These are phyloP conservation scores for Lasiosphaeris hirsuta DNA, from an alignment of 495 filamentous ascomycete genomes.

Conservation along the genomic window DNA sequence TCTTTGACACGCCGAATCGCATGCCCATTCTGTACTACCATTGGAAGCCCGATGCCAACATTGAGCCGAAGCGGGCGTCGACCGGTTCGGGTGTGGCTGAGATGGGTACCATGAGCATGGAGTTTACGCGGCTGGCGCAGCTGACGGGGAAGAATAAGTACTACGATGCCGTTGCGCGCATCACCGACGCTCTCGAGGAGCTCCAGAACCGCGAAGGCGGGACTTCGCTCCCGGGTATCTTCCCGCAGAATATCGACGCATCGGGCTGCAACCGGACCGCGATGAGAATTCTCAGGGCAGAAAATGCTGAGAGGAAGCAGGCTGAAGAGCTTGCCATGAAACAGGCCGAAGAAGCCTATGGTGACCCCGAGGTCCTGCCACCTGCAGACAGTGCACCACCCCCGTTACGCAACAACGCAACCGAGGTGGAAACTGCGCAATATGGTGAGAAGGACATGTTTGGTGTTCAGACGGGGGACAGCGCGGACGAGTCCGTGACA, in stretches of 20 bases:
- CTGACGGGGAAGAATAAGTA: constrained; percentile 83
- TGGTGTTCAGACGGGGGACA: too few species aligned
- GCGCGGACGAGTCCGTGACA: too few species aligned
- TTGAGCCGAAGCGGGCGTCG: constrained; percentile 63
- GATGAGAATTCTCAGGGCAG: too few species aligned
- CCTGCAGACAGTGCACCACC: too few species aligned
- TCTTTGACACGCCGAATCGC: constrained; percentile 94
- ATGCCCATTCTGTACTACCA: constrained; percentile 88
- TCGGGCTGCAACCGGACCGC: constrained; percentile 51
- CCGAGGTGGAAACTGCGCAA: neutral
- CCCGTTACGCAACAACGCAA: too few species aligned
- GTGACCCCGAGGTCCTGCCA: too few species aligned
- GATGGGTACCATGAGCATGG: constrained; percentile 84
- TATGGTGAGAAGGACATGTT: neutral
- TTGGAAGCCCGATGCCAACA: constrained; percentile 69
- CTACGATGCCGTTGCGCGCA: constrained; percentile 91
- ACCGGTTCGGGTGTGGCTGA: constrained; percentile 70
- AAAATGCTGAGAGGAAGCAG: constrained; percentile 13
- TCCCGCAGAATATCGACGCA: constrained; percentile 78
- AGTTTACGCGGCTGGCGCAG: constrained; percentile 92
- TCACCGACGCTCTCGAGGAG: constrained; percentile 81
- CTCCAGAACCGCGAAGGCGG: constrained; percentile 59
- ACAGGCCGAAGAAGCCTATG: constrained; percentile 18
- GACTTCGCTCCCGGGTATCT: constrained; percentile 78
- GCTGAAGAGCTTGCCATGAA: constrained; percentile 17